Base-by-base conservation (phyloP, 2,329 filamentous ascomycete genomes). In the Trichoderma koningii region DNA sequence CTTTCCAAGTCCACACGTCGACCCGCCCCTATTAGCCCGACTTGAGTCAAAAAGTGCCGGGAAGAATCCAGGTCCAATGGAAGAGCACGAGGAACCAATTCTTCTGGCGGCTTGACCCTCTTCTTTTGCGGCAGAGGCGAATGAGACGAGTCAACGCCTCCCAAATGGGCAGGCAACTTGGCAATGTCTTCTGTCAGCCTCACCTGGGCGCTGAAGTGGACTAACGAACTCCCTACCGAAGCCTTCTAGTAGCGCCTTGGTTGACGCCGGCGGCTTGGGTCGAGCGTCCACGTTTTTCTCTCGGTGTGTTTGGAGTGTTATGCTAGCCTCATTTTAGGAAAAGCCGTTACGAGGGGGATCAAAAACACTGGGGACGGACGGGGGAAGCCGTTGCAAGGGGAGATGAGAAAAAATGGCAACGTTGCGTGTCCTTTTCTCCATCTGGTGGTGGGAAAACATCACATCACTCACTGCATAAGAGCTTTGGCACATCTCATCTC, bases 311-410 rank as follows among this genome's bases (percentile, higher is more conserved):
- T 34, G 26, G 53, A n/a, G 7, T 6, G 42, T 15, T 21, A 42
- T 64, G 45, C 61, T 64, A 64, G 61, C 61, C 19, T 56, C 52
- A 30, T 41, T 56, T 64, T 64, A 64, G 61, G 61, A 42, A 64
- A 64, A 56, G 61, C 50, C 44, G 28, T 50, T 55, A 15, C 34
- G 34, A 38, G 5, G 34, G 28, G 41, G 10, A 63, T 55, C 19
- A 50, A 55, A 38, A 63, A 55, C 50, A 55, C 30, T 55, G 60
- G 60, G 45, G 60, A 10, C 50, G 38, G 59, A 42, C 26, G 45
- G 34, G 21, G 50, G 56, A 38, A 30, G 23, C 44, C 44, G 42
- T 38, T 23, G 44, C 38, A 53, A 55, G 41, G 51, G 57, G 57
- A 50, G 17, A 60, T n/a, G 14, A 41, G 48, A 63, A 48, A 64